A percentile compares a stretch with the other conserved stretches of the same genome.
Conservation (phyloP, 2,329 filamentous ascomycete species). For the Ploettnerulaceae sp. region DNA sequence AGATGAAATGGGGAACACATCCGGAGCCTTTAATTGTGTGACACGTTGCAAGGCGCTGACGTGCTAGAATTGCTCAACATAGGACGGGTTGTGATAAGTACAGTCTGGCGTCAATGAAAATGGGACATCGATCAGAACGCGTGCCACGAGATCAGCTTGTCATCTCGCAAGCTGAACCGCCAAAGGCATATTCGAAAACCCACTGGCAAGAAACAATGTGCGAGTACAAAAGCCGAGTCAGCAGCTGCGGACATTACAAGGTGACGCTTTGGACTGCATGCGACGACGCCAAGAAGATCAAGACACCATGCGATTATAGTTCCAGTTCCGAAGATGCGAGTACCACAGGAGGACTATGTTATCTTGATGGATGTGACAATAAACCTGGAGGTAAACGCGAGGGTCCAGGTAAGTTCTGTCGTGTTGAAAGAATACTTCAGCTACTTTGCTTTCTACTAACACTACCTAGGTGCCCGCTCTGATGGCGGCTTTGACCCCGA, state of each 20-base stretch:
- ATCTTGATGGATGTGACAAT: slow-evolving; percentile 5
- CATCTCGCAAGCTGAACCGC: slow-evolving; percentile 1
- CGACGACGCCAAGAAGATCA: slow-evolving; percentile 1
- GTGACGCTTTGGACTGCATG: slow-evolving; percentile 5
- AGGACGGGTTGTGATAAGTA: not conserved
- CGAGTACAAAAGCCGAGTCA: slow-evolving; percentile 5
- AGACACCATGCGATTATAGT: slow-evolving; percentile 1
- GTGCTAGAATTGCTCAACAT: not conserved
- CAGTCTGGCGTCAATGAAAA: not conserved
- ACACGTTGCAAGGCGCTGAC: slow-evolving; percentile 4
- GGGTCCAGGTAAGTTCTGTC: slow-evolving; percentile 5
- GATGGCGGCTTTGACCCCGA: slow-evolving; percentile 14
- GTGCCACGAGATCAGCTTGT: not conserved
- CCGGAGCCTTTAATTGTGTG: slow-evolving; percentile 3
- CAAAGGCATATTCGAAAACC: not conserved
- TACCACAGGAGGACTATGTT: slow-evolving; percentile 7
- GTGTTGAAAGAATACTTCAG: not conserved
- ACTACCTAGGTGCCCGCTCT: slow-evolving; percentile 7
- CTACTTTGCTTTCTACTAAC: not conserved
- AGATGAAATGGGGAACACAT: not conserved
- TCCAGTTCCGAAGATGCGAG: slow-evolving; percentile 9
- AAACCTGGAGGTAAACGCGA: slow-evolving; percentile 11
- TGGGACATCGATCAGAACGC: not conserved
- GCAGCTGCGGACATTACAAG: slow-evolving; percentile 7
- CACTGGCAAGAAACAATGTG: not conserved